Evolutionary conservation across 2,329 filamentous ascomycete species (phyloP).

Genomic region (Chalaropsis thielavioides): DNA sequence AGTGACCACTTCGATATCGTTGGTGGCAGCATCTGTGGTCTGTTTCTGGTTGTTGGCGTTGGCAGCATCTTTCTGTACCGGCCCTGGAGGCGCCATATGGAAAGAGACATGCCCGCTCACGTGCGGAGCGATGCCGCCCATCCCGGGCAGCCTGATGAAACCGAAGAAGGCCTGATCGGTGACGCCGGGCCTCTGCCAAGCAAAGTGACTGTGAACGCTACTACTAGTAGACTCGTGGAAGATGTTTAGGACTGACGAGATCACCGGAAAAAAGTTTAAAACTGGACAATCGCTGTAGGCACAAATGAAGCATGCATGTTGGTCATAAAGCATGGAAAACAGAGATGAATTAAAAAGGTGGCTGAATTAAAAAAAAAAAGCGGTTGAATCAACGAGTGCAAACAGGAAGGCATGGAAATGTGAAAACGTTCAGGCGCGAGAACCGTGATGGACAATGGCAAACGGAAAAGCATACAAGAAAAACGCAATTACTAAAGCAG

Average conservation of each 20-base stretch:
- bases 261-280: background rate
- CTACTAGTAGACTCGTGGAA: background rate
- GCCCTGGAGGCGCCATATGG: slow-evolving; percentile 52
- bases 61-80: slow-evolving; percentile 61
- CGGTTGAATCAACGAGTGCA: background rate
- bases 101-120: slow-evolving; percentile 23
- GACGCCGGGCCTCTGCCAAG: slow-evolving; percentile 1
- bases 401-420: background rate
- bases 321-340: too few relatives aligned
- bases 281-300: background rate
- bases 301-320: background rate
- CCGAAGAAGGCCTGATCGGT: slow-evolving; percentile 8
- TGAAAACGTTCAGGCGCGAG: background rate
- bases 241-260: background rate
- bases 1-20: slow-evolving; percentile 76
- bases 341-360: too few relatives aligned
- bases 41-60: slow-evolving; percentile 65
- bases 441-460: background rate
- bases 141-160: background rate
- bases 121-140: slow-evolving; percentile 1
- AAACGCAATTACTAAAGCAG: background rate
- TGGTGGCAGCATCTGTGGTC: slow-evolving; percentile 70
- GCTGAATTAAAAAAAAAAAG: background rate
- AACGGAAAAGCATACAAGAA: background rate
- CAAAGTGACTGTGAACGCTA: background rate